Evolutionary conservation across 1,284 basidiomycete genomes (phyloP).

Genomic region (Cryptococcus neoformans): DNA sequence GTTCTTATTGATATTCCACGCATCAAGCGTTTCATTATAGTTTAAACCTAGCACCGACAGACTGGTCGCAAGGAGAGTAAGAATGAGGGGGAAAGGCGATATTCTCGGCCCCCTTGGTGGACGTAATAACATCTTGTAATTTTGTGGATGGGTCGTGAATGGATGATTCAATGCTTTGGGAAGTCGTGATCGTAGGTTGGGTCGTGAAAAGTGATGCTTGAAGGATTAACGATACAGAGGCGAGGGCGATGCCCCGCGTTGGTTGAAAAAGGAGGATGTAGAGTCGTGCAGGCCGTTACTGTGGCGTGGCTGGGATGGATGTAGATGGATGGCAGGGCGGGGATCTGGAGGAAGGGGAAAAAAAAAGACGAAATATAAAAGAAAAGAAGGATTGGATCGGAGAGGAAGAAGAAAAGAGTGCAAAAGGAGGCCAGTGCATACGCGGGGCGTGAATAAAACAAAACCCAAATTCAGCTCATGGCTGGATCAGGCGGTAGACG

Average conservation of each 20-base stretch:
- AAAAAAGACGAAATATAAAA: neutral
- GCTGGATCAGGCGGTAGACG: no score
- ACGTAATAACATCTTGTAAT: neutral
- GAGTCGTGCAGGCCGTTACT: no score
- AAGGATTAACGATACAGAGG: neutral
- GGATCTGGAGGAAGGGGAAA: neutral
- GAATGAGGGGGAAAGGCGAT: slow-evolving; percentile 1
- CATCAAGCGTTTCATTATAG: slow-evolving; percentile 68
- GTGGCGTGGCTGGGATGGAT: neutral
- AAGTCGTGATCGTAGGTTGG: neutral
- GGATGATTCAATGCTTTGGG: no score
- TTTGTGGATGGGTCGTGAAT: neutral
- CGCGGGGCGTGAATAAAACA: no score
- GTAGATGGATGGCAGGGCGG: neutral
- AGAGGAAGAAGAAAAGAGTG: neutral
- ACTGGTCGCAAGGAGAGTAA: slow-evolving; percentile 10
- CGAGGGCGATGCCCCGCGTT: slow-evolving; percentile 10
- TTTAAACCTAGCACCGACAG: slow-evolving; percentile 11
- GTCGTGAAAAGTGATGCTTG: neutral
- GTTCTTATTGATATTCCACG: slow-evolving; percentile 83
- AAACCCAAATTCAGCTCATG: no score
- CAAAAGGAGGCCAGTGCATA: no score
- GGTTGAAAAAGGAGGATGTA: neutral
- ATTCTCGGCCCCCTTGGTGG: neutral
- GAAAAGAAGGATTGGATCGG: neutral